Conservation (phyloP, 768 basidiomycete species). For the Paxillus rubicundulus region DNA sequence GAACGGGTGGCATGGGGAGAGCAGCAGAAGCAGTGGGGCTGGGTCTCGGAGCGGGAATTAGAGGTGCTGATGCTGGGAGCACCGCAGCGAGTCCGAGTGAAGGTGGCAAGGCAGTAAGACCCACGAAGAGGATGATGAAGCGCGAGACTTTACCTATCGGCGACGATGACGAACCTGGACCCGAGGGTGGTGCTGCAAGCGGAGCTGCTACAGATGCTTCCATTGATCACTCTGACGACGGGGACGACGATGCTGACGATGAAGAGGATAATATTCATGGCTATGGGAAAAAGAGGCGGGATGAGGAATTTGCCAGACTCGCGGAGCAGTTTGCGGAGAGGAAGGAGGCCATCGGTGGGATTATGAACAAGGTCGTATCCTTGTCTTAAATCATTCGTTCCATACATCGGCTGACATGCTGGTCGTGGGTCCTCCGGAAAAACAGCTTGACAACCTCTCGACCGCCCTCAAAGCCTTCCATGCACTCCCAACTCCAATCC, state of each 20-base stretch:
- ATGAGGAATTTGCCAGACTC: slow-evolving; percentile 66
- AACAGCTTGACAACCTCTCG: slow-evolving; percentile 32
- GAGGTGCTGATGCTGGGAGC: background rate
- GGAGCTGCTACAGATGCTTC: slow-evolving; percentile 21
- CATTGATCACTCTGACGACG: slow-evolving; percentile 33
- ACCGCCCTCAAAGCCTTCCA: slow-evolving; percentile 42
- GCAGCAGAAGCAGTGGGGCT: slow-evolving; percentile 1
- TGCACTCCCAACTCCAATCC: slow-evolving; percentile 39
- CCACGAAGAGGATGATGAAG: slow-evolving; percentile 22
- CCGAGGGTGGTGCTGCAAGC: slow-evolving; percentile 7
- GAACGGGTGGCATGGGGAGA: slow-evolving; percentile 3
- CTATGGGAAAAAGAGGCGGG: slow-evolving; percentile 52
- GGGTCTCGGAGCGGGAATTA: slow-evolving; percentile 5
- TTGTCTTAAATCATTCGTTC: background rate
- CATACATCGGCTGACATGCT: background rate
- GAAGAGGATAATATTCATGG: slow-evolving; percentile 49
- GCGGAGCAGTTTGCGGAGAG: slow-evolving; percentile 67
- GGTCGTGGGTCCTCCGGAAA: too few relatives aligned
- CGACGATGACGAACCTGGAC: slow-evolving; percentile 22
- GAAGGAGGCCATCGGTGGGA: slow-evolving; percentile 63
- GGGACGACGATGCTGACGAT: slow-evolving; percentile 34
- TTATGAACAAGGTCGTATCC: slow-evolving; percentile 65
- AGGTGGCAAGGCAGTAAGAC: slow-evolving; percentile 12
- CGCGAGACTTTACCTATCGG: slow-evolving; percentile 38
- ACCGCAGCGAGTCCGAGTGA: slow-evolving; percentile 14